Base-by-base conservation (phyloP, 331 rosid species). In the Acacia pycnantha region DNA sequence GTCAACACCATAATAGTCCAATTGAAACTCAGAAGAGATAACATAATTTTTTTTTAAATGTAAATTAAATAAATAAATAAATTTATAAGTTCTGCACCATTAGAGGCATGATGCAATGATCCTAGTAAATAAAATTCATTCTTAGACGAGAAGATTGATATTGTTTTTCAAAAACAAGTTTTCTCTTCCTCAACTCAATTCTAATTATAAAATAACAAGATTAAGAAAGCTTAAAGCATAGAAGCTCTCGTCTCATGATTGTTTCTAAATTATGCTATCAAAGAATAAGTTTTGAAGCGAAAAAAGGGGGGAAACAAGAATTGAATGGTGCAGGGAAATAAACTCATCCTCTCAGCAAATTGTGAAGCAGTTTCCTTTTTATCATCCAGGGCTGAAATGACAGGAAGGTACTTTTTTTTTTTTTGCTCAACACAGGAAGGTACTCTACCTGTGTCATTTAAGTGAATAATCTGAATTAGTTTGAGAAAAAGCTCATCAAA, bases 291-390 rank as follows among this genome's bases (percentile, higher is more conserved):
- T 58, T 68, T 19, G 62, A 78, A 40, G 26, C 18, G 26, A n/a
- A 53, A 16, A 61, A 80, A 43, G 40, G 48, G 27, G 37, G 16
- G 3, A 4, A 11, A 85, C 51, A 44, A 77, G 13, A 69, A 69
- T 56, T 72, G 56, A 33, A 77, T 41, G 54, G 21, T 73, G 40
- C 68, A 26, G 58, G 26, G 61, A 21, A 29, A 76, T 82, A 83
- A 43, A 82, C 94, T 88, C 79, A 93, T 97, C 93, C 93, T 88
- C 78, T 89, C 82, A 41, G 94, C 84, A 85, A 93, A 93, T 79
- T 82, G 87, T 44, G 58, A 70, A 58, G 97, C 93, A 27, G 88
- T 89, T 88, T 93, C 97, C 82, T 90, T 89, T 79, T 76, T 88
- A 76, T 88, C 90, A 81, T 84, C 83, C 56, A 80, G 82, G 14